Conservation (phyloP, 2,329 filamentous ascomycete species). For the Hymenoscyphus repandus region DNA sequence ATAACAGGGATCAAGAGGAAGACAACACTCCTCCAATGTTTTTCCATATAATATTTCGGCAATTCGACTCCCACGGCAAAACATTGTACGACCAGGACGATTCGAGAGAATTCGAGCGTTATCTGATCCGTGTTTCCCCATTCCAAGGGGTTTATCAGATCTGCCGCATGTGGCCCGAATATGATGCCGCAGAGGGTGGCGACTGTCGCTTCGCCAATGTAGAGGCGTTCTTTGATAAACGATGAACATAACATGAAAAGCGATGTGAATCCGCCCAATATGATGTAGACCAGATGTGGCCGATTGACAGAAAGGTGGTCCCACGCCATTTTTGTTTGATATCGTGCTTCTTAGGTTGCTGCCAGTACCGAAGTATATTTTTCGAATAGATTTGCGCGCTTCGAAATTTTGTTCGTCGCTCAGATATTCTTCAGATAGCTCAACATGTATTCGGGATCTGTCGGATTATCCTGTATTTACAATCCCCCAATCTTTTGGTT, state of each 20-base stretch:
- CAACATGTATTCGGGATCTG: slow-evolving; percentile 7
- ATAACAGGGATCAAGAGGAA: slow-evolving; percentile 91
- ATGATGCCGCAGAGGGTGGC: slow-evolving; percentile 84
- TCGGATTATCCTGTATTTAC: slow-evolving; percentile 10
- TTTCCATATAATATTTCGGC: slow-evolving; percentile 94
- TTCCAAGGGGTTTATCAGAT: slow-evolving; percentile 67
- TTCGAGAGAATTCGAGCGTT: slow-evolving; percentile 82
- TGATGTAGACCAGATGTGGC: slow-evolving; percentile 97
- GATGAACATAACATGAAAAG: slow-evolving; percentile 98
- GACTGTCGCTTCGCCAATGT: slow-evolving; percentile 97
- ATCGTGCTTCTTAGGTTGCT: not conserved
- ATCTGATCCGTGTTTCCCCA: slow-evolving; percentile 86
- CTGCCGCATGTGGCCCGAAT: slow-evolving; percentile 79
- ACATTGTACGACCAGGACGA: slow-evolving; percentile 87
- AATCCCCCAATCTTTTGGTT: slow-evolving; percentile 32
- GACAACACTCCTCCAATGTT: slow-evolving; percentile 89
- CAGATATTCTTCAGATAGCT: not conserved
- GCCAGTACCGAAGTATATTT: not conserved
- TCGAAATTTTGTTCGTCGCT: not conserved
- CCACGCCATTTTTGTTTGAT: slow-evolving; percentile 59
- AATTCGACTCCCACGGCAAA: slow-evolving; percentile 88
- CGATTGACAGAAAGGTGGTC: slow-evolving; percentile 80
- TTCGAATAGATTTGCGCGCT: not conserved
- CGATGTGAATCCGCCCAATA: slow-evolving; percentile 93
- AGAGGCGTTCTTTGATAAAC: slow-evolving; percentile 95